Conservation (phyloP, 257 asterid species). For the Nicotiana obtusifolia region DNA sequence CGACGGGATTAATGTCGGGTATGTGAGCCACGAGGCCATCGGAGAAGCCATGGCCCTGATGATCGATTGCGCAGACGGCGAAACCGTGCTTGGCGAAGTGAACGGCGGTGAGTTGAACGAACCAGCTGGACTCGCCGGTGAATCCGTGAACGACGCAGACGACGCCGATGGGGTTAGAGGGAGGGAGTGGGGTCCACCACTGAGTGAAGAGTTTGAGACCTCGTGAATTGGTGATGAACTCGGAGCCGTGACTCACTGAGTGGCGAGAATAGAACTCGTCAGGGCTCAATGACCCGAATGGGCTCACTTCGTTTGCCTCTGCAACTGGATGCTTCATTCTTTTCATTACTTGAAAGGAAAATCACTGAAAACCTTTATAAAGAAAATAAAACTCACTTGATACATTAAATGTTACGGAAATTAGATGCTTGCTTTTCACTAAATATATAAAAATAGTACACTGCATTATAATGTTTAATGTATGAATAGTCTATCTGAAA, state of each 20-base stretch:
- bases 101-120: conserved; percentile 85
- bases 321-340: conserved; percentile 62
- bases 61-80: conserved; percentile 95
- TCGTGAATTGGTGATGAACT: conserved; percentile 57
- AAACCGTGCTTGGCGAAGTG: conserved; percentile 66
- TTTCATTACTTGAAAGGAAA: too few relatives aligned
- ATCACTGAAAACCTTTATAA: too few relatives aligned
- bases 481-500: too few relatives aligned
- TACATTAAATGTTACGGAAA: too few relatives aligned
- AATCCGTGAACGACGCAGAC: conserved; percentile 86
- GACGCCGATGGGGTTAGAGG: conserved; percentile 43
- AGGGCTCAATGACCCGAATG: conserved; percentile 57
- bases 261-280: conserved; percentile 78
- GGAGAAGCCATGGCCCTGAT: conserved; percentile 92
- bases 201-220: conserved; percentile 92
- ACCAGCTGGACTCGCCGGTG: conserved; percentile 98
- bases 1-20: conserved; percentile 70
- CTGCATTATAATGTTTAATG: too few relatives aligned
- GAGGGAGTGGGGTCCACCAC: conserved; percentile 71
- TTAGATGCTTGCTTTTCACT: too few relatives aligned
- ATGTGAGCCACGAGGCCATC: conserved; percentile 73
- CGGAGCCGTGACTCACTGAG: conserved; percentile 60
- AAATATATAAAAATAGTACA: too few relatives aligned
- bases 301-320: conserved; percentile 70
- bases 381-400: too few relatives aligned